Evolutionary conservation across 257 asterid genomes (phyloP), one percentile per base, ranked within the genome.

Genomic region (Plantago elongata): DNA sequence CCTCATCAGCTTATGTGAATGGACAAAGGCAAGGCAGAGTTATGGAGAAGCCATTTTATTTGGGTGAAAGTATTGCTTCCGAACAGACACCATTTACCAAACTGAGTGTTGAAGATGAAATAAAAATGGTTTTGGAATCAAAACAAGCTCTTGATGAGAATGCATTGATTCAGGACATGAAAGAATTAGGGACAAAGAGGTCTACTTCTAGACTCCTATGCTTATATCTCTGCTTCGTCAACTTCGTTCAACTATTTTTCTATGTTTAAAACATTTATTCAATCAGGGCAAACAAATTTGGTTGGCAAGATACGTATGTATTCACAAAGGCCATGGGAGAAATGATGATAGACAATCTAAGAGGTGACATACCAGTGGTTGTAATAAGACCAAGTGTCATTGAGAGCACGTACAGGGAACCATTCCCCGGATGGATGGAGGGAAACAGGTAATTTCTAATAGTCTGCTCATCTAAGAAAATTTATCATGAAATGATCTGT

Each of bases 351-450:
- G 88, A 89, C 60, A 80, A 72, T 52, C 59, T 79, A 73, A 79
- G 91, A 68, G 95, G 94, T 0, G 84, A 89, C 64, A 68, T 87
- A 64, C 96, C 97, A 0, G 96, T 93, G 15, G 95, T 93, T 16
- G 81, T 87, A 49, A 82, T 93, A 29, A 76, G 97, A 66, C 99
- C 99, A 15, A 93, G 99, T 66, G 96, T 93, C 37, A 89, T 93
- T 10, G 97, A 93, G 77, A 93, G 99, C 92, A 93, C 99, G 11
- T 84, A 79, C 62, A 84, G 67, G 66, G 99, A 93, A 71, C 99
- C 99, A 34, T 93, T 93, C 72, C 95, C 97, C 0, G 97, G 97
- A 71, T 93, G 99, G 99, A 93, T 93, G 85, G 97, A 93, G 78
- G 99, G 99, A 71, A 93, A 77, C 84, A 93, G 96, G 99, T 85